Evolutionary conservation across 2,329 filamentous ascomycete species (phyloP).

Genomic region (Tolypocladium capitatum): DNA sequence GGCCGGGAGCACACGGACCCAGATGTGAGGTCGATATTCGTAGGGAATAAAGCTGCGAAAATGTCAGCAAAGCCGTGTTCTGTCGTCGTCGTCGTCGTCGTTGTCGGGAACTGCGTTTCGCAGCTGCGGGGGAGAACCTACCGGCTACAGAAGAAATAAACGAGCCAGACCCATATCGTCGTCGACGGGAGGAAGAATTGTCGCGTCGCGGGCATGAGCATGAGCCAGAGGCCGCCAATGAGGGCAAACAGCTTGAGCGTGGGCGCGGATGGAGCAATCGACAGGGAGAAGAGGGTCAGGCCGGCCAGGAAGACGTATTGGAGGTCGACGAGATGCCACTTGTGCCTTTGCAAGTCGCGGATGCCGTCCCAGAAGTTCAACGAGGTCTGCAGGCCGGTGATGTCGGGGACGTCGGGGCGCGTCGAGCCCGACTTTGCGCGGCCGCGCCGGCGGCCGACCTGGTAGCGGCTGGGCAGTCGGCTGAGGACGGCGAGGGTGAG

Average conservation of each 20-base stretch:
- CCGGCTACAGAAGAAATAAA: slow-evolving; percentile 90
- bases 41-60: slow-evolving; percentile 65
- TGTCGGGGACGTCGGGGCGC: slow-evolving; percentile 35
- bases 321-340: slow-evolving; percentile 70
- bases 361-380: slow-evolving; percentile 71
- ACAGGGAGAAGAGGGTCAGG: slow-evolving; percentile 70
- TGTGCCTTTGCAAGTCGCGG: slow-evolving; percentile 59
- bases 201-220: slow-evolving; percentile 70
- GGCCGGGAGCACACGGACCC: slow-evolving; percentile 86
- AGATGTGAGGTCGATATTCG: slow-evolving; percentile 83
- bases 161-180: slow-evolving; percentile 71
- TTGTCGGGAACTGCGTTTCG: neutral
- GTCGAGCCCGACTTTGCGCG: slow-evolving; percentile 24
- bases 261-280: slow-evolving; percentile 69
- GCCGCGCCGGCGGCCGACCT: slow-evolving; percentile 22
- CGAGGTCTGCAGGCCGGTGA: slow-evolving; percentile 68
- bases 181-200: slow-evolving; percentile 87
- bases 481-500: slow-evolving; percentile 29
- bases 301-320: slow-evolving; percentile 69
- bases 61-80: slow-evolving; percentile 1
- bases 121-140: slow-evolving; percentile 36
- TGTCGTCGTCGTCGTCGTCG: neutral
- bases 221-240: slow-evolving; percentile 50
- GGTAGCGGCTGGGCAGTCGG: slow-evolving; percentile 26
- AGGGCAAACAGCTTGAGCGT: slow-evolving; percentile 63